phyloP scores from a whole-genome alignment of 2,329 filamentous ascomycete genomes.

The Colletotrichum sp. region DNA sequence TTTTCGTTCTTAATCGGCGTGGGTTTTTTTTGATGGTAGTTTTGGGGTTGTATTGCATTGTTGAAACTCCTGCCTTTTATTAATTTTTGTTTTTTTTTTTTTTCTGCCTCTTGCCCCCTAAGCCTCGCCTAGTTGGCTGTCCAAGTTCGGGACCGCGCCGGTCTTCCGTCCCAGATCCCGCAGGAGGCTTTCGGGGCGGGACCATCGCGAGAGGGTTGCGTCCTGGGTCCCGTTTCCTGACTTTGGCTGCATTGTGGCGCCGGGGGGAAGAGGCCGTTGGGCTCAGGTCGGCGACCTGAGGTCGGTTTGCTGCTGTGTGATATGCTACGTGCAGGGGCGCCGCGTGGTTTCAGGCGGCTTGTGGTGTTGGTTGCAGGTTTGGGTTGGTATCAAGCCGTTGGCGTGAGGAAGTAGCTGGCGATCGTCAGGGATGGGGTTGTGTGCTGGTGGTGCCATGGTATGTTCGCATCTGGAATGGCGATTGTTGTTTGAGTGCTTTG shows the following conservation, averaged over 20 bases:
- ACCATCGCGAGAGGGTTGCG: neutral
- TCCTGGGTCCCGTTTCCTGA: neutral
- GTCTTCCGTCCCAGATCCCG: neutral
- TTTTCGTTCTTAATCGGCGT: neutral
- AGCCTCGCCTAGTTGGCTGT: neutral
- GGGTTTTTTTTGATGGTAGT: neutral
- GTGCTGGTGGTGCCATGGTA: neutral
- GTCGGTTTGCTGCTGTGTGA: neutral
- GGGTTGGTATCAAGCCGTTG: neutral
- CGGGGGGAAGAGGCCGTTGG: neutral
- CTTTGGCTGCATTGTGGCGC: neutral
- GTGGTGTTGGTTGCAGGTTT: neutral
- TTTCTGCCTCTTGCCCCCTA: neutral
- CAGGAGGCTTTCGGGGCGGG: neutral
- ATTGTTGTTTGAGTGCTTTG: neutral
- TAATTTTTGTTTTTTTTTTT: neutral
- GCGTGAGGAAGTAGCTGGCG: neutral
- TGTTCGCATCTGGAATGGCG: neutral
- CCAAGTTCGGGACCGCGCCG: neutral
- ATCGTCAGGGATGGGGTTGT: neutral
- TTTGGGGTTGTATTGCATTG: neutral
- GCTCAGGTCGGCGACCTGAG: neutral
- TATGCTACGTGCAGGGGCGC: neutral
- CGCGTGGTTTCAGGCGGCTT: constrained; percentile 7
- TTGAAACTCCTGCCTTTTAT: neutral